Percentiles rank a stretch among this genome's conserved stretches.
These are phyloP conservation scores for Candida vartiovaarae DNA, from an alignment of 805 yeast genomes.

Conservation along the genomic window DNA sequence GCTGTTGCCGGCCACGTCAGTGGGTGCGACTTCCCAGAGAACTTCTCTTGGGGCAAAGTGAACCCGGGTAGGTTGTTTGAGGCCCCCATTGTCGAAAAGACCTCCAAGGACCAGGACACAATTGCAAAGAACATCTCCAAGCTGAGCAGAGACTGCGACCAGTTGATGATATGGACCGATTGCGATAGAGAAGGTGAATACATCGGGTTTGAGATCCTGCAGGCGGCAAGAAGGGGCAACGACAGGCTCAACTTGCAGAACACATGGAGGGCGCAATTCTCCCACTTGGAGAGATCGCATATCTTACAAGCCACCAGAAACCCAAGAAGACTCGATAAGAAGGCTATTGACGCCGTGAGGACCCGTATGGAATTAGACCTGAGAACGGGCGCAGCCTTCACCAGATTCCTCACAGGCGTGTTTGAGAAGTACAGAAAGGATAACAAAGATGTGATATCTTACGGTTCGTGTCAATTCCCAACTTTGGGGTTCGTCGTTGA, in stretches of 20 bases:
- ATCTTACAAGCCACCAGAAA: slow-evolving; percentile 64
- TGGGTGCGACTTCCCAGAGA: slow-evolving; percentile 54
- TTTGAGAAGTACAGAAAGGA: slow-evolving; percentile 26
- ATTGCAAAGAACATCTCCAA: slow-evolving; percentile 60
- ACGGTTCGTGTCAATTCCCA: slow-evolving; percentile 95
- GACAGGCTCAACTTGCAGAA: slow-evolving; percentile 36
- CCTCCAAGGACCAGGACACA: slow-evolving; percentile 33
- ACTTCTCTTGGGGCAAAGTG: slow-evolving; percentile 50
- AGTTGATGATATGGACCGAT: slow-evolving; percentile 94
- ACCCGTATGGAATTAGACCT: slow-evolving; percentile 85
- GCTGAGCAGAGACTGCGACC: slow-evolving; percentile 55
- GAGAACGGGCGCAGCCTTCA: slow-evolving; percentile 83
- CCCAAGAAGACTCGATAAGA: slow-evolving; percentile 57
- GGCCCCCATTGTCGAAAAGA: slow-evolving; percentile 50
- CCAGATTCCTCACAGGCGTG: slow-evolving; percentile 64
- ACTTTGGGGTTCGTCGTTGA: slow-evolving; percentile 96
- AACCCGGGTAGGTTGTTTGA: slow-evolving; percentile 60
- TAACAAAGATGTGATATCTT: slow-evolving; percentile 39
- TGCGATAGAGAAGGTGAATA: slow-evolving; percentile 96
- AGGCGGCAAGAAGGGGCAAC: slow-evolving; percentile 54
- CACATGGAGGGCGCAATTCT: slow-evolving; percentile 74
- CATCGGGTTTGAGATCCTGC: slow-evolving; percentile 77
- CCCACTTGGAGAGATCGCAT: slow-evolving; percentile 78
- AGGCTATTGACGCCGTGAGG: slow-evolving; percentile 74
- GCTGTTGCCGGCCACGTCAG: slow-evolving; percentile 85